A percentile compares a stretch with the other conserved stretches of the same genome.
Evolutionary conservation across 2,329 filamentous ascomycete species (phyloP).

Genomic region (Cladosporium oxysporum): DNA sequence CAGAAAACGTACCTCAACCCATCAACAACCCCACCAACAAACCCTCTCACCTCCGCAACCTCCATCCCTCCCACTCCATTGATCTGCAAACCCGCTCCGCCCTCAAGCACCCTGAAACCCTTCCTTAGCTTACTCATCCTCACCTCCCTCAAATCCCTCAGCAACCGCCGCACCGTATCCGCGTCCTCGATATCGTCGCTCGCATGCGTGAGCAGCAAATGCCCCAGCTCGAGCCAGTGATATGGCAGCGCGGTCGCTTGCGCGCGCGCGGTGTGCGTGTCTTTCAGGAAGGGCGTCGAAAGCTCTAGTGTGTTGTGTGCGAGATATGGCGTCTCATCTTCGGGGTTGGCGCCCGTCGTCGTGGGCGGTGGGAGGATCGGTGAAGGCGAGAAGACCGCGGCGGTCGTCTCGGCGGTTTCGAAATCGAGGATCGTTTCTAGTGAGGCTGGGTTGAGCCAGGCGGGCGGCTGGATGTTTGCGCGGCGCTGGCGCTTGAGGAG

Average conservation of each 20-base stretch:
- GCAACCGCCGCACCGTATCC: constrained; percentile 70
- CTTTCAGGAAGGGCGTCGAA: constrained; percentile 71
- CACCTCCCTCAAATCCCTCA: constrained; percentile 83
- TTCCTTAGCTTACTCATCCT: constrained; percentile 84
- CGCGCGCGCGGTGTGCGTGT: constrained; percentile 68
- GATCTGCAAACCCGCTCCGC: constrained; percentile 69
- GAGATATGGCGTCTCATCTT: constrained; percentile 33
- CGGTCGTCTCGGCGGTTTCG: constrained; percentile 69
- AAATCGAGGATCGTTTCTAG: constrained; percentile 76
- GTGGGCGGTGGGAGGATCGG: constrained; percentile 63
- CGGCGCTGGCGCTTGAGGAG: constrained; percentile 92
- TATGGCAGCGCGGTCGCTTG: constrained; percentile 77
- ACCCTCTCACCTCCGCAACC: constrained; percentile 79
- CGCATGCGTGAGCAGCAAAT: constrained; percentile 82
- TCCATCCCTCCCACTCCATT: constrained; percentile 92
- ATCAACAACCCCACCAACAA: constrained; percentile 84
- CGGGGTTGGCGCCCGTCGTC: constrained; percentile 32
- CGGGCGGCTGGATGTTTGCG: constrained; percentile 86
- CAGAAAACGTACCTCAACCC: constrained; percentile 59
- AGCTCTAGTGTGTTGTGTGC: constrained; percentile 31
- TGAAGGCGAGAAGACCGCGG: constrained; percentile 73
- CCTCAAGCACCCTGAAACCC: constrained; percentile 70
- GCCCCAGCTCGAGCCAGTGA: constrained; percentile 91
- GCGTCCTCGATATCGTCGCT: constrained; percentile 77
- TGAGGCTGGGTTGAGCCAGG: constrained; percentile 79